A percentile compares a stretch with the other conserved stretches of the same genome.
These are phyloP conservation scores for Nothophoma quercina DNA, from an alignment of 2,329 filamentous ascomycete genomes.

Conservation along the genomic window DNA sequence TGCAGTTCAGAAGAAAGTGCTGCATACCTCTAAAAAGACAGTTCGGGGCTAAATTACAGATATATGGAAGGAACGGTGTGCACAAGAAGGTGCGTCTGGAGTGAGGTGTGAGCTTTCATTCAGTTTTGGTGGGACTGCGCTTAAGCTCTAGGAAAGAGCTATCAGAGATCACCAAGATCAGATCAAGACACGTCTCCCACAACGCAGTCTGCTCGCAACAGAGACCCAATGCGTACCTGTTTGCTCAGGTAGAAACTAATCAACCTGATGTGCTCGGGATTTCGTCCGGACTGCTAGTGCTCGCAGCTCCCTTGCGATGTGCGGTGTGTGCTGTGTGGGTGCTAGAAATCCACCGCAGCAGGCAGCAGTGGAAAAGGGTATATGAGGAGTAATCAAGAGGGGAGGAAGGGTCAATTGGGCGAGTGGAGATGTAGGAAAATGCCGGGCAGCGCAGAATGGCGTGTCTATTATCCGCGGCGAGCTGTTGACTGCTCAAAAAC, in stretches of 20 bases:
- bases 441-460: conserved; percentile 24
- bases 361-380: conserved; percentile 18
- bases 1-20: conserved; percentile 4
- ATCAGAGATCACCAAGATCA: conserved; percentile 1
- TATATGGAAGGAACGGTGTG: conserved; percentile 29
- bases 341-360: conserved; percentile 21
- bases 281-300: conserved; percentile 39
- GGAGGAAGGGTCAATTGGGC: conserved; percentile 26
- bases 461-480: conserved; percentile 32
- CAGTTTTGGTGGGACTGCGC: conserved; percentile 15
- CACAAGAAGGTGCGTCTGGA: conserved; percentile 30
- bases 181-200: conserved; percentile 5
- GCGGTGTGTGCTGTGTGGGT: conserved; percentile 22
- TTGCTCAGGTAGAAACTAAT: conserved; percentile 46
- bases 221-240: conserved; percentile 29
- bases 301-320: conserved; percentile 45
- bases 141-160: conserved; percentile 15
- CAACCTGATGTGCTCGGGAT: conserved; percentile 42
- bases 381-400: conserved; percentile 20
- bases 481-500: conserved; percentile 30
- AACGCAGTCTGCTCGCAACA: conserved; percentile 24
- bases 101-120: conserved; percentile 25
- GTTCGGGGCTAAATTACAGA: conserved; percentile 14
- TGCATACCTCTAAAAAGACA: conserved; percentile 27
- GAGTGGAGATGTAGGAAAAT: conserved; percentile 26